A percentile compares a stretch with the other conserved stretches of the same genome.
phyloP scores from a whole-genome alignment of 2,329 filamentous ascomycete genomes.

The Aspergillus sp. region DNA sequence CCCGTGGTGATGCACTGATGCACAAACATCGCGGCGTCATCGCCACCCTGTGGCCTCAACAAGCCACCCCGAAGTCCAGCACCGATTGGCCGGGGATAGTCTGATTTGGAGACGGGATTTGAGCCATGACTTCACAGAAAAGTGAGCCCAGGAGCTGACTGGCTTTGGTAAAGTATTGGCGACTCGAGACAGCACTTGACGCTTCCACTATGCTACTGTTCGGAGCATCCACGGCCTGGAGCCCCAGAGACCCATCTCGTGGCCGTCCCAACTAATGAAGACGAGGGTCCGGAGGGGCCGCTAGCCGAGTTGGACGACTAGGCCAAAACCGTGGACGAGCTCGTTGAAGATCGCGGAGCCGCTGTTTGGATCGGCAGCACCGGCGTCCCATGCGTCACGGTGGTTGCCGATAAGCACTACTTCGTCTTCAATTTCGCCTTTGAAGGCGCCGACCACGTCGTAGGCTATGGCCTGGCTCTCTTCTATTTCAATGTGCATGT shows the following conservation, averaged over 20 bases:
- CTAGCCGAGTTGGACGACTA: slow-evolving; percentile 43
- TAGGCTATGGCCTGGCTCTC: neutral
- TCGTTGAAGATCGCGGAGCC: slow-evolving; percentile 46
- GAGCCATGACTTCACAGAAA: neutral
- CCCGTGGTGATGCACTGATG: slow-evolving; percentile 55
- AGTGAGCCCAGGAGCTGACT: slow-evolving; percentile 16
- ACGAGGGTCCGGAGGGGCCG: slow-evolving; percentile 44
- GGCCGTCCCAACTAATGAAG: slow-evolving; percentile 5
- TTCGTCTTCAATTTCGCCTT: slow-evolving; percentile 10
- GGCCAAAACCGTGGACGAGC: slow-evolving; percentile 43
- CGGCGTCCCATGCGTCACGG: slow-evolving; percentile 49
- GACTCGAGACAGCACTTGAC: neutral
- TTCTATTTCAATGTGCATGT: slow-evolving; percentile 10
- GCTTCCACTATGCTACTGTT: neutral
- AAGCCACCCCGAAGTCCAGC: slow-evolving; percentile 50
- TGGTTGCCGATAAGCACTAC: slow-evolving; percentile 49
- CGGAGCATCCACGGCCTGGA: neutral
- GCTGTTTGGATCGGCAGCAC: slow-evolving; percentile 47
- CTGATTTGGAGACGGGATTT: slow-evolving; percentile 51
- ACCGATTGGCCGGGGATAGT: slow-evolving; percentile 57
- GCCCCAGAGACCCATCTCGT: neutral
- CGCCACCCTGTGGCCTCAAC: slow-evolving; percentile 57
- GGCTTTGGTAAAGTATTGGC: slow-evolving; percentile 2
- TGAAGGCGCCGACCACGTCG: neutral
- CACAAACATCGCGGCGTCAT: slow-evolving; percentile 61